Evolutionary conservation across 768 basidiomycete genomes (phyloP).

Genomic region (Tricholoma furcatifolium): DNA sequence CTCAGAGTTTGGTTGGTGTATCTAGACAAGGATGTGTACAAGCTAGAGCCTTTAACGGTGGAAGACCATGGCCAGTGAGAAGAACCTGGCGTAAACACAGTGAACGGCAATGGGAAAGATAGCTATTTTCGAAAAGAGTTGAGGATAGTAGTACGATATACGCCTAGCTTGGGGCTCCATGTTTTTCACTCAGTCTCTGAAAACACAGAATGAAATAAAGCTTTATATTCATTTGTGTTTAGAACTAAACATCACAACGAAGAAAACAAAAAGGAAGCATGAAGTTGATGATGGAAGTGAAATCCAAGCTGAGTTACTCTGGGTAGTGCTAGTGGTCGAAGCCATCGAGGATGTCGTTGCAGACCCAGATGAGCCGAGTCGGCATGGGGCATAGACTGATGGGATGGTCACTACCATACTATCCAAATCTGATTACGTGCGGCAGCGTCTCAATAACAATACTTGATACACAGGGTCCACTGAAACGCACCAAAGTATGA

Average conservation of each 20-base stretch:
- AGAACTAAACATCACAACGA: constrained; percentile 4
- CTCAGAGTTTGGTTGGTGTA: not conserved
- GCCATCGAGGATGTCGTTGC: constrained; percentile 2
- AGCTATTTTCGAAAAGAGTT: too few relatives aligned
- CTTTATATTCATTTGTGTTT: not conserved
- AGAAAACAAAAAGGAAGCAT: constrained; percentile 4
- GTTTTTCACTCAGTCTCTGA: too few relatives aligned
- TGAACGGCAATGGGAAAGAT: too few relatives aligned
- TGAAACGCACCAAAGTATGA: constrained; percentile 40
- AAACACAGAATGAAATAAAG: too few relatives aligned
- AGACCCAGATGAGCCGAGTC: constrained; percentile 16
- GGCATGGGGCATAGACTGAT: constrained; percentile 37
- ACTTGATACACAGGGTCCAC: not conserved
- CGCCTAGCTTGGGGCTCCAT: too few relatives aligned
- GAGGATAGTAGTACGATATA: too few relatives aligned
- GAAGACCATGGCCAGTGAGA: not conserved
- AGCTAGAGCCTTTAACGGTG: not conserved
- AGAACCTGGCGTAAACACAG: not conserved
- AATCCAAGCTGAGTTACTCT: not conserved
- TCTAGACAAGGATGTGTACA: not conserved
- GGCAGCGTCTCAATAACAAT: not conserved
- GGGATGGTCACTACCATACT: constrained; percentile 43
- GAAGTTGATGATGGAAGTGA: constrained; percentile 1
- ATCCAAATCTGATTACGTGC: constrained; percentile 41
- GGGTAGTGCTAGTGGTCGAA: not conserved